Base-by-base conservation (phyloP, 495 filamentous ascomycete genomes). In the Aspergillus hancockii region DNA sequence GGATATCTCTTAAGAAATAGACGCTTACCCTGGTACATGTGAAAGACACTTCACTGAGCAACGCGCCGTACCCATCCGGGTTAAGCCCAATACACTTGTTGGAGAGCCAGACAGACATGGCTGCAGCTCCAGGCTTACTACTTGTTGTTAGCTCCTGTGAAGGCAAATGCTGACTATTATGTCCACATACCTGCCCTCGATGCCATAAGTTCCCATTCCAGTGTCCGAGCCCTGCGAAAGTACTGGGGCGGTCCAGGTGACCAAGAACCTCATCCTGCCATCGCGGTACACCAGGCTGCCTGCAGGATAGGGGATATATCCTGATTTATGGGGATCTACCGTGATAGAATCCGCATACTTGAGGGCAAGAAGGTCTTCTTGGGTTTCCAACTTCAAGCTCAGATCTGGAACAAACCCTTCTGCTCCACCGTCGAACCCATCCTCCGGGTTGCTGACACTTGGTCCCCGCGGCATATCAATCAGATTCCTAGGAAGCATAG, bases 221-320 rank as follows among this genome's bases (percentile, higher is more conserved):
- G 62, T 60, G 1, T 66, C 56, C 8, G 62, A 67, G n/a, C 63
- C 61, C 8, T 67, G 62, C 12, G 71, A 65, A 14, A 81, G 62
- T 28, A 68, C 67, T 1, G 80, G 78, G n/a, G 63, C 69, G 2
- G 78, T 72, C 79, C 79, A 82, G 1, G 79, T 82, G 0, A 82
- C 69, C 2, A 78, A 64, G 56, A 71, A 75, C 46, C 71, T 65
- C 70, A 79, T 79, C 19, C 75, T 62, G 1, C 68, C 78, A 49
- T 82, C 78, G 3, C 70, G 70, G 51, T 80, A 82, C 12, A 67
- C 70, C 23, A 83, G 57, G 6, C 67, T 71, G 5, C 79, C 78
- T 8, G 78, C 77, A 4, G 78, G 77, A 54, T 81, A 82, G 3
- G 75, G 76, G 19, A 79, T 71, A 59, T 81, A 81, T 16, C 75